A percentile compares a stretch with the other conserved stretches of the same genome.
phyloP scores from a whole-genome alignment of 2,329 filamentous ascomycete species.

The Triangularia verruculosa region DNA sequence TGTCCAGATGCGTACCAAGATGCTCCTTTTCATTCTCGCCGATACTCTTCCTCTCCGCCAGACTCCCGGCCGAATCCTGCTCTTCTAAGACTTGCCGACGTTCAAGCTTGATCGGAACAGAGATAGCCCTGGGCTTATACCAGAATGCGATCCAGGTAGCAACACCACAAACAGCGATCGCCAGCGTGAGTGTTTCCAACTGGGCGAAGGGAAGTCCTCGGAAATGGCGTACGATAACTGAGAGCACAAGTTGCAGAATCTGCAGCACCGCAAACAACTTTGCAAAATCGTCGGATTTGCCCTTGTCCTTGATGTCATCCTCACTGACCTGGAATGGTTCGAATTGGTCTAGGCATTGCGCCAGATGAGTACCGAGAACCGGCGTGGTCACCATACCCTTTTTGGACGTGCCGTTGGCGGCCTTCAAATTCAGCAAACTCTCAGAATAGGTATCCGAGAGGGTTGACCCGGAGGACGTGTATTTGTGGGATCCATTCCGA shows the following conservation, averaged over 20 bases:
- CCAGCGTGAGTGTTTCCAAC: background rate
- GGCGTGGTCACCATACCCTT: background rate
- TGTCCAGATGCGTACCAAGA: too few relatives aligned
- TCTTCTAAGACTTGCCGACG: background rate
- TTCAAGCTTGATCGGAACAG: background rate
- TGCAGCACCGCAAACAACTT: background rate
- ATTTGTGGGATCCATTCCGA: too few relatives aligned
- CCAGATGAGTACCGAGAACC: background rate
- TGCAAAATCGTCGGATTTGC: background rate
- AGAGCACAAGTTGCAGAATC: background rate
- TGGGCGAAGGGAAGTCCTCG: background rate
- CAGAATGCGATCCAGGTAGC: background rate
- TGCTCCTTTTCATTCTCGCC: background rate
- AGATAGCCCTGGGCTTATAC: background rate
- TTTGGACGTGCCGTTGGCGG: background rate
- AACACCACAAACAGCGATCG: background rate
- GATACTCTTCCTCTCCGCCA: background rate
- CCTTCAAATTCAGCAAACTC: background rate
- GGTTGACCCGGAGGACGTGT: too few relatives aligned
- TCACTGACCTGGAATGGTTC: background rate
- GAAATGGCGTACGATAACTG: background rate
- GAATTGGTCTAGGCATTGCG: background rate
- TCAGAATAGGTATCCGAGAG: too few relatives aligned
- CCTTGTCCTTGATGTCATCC: background rate
- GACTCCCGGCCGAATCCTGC: background rate